Evolutionary conservation across 169 alveolate species (phyloP), one percentile per base, ranked within the genome.

Genomic region (Cryptosporidium canis): DNA sequence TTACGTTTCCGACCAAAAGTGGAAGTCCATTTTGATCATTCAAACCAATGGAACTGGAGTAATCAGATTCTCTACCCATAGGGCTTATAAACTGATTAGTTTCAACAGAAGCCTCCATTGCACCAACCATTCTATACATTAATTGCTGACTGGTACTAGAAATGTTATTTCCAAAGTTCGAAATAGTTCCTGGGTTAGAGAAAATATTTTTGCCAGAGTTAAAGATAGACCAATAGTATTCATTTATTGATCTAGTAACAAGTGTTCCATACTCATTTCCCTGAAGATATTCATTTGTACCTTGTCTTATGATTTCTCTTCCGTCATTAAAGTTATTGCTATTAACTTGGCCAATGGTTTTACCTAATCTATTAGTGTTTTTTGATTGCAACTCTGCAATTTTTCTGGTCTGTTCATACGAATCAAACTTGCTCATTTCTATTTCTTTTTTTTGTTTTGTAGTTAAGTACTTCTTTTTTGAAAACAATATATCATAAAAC

Each of bases 11-110:
- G 5, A 77, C 72, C 45, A 56, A 63, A 12, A 77, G 66, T 39
- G 87, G 87, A 55, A 77, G 61, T 56, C 72, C 87, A 2, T 77
- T 61, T 16, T 77, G 77, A 18, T 77, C 72, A n/a, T 55, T 77
- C 7, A 77, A 43, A 1, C 70, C 87, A 9, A 39, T 55, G 18
- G 72, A 77, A 61, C 61, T 24, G 27, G 87, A 61, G 33, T 77
- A 53, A 7, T 55, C 51, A 3, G 56, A 39, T 29, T 77, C 87
- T 35, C 51, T 35, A 6, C 43, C 61, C 12, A 12, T 48, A 11
- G 51, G 41, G n/a, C 33, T 29, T 9, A 77, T 21, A 24, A 63
- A 58, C 37, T 77, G 64, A 1, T 33, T 77, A 16, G 41, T 53
- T 58, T 77, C 70, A 56, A 77, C 48, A 12, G 87, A 77, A 58